These are phyloP conservation scores for Citrus maxima DNA, from an alignment of 345 rosid species.

Conservation along the genomic window DNA sequence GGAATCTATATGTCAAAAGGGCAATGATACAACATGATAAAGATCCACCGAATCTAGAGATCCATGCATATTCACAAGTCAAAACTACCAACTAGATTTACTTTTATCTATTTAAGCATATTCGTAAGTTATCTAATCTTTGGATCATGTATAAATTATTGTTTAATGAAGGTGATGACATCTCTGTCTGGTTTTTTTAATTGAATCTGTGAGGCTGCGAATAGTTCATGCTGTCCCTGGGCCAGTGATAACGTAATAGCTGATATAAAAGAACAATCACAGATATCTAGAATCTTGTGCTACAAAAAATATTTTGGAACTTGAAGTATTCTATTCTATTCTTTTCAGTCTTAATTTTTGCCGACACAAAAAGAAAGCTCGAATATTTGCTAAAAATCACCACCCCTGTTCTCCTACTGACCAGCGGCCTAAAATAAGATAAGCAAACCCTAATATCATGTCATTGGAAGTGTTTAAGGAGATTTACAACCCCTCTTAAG, in stretches of 20 bases:
- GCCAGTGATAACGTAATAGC: neutral
- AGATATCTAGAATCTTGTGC: neutral
- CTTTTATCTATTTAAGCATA: too few relatives aligned
- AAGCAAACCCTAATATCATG: too few relatives aligned
- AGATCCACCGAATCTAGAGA: neutral
- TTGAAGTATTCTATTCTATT: neutral
- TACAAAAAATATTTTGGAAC: neutral
- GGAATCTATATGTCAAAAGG: too few relatives aligned
- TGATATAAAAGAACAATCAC: neutral
- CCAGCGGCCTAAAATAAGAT: too few relatives aligned
- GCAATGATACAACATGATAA: too few relatives aligned
- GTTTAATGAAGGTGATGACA: neutral
- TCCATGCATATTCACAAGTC: neutral
- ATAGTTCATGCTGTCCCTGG: neutral
- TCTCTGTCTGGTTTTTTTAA: neutral
- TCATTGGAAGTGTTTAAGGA: too few relatives aligned
- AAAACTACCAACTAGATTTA: neutral
- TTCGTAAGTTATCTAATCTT: neutral
- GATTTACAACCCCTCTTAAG: too few relatives aligned
- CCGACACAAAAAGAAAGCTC: too few relatives aligned
- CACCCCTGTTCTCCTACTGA: too few relatives aligned
- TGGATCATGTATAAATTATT: neutral
- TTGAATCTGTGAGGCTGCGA: slow-evolving; percentile 5
- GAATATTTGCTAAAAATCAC: too few relatives aligned
- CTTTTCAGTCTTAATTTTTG: too few relatives aligned